phyloP scores from a whole-genome alignment of 345 rosid species.

The Eucalyptus pauciflora region DNA sequence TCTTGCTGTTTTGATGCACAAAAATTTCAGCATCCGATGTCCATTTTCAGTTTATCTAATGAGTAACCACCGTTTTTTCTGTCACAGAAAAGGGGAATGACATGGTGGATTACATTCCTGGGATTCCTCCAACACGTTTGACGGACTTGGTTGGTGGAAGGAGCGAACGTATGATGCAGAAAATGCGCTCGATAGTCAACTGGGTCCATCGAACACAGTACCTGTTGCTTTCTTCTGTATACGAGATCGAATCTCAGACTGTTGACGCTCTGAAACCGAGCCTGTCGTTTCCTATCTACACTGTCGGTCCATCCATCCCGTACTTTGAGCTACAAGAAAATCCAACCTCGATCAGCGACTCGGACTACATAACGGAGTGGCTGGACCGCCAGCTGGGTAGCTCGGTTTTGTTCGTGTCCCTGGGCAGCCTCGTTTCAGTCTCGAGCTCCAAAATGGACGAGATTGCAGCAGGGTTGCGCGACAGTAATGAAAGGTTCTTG shows the following conservation, averaged over 20 bases:
- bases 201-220: not conserved
- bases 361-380: slow-evolving; percentile 2
- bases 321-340: not conserved
- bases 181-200: not conserved
- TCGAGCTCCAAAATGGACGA: slow-evolving; percentile 20
- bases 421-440: slow-evolving; percentile 28
- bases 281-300: slow-evolving; percentile 4
- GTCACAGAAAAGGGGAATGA: not conserved
- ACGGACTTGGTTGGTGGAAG: not conserved
- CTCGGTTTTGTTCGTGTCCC: slow-evolving; percentile 24
- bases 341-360: not conserved
- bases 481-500: slow-evolving; percentile 13
- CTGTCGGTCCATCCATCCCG: slow-evolving; percentile 34
- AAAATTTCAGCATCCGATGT: not conserved
- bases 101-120: not conserved
- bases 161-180: not conserved
- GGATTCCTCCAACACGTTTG: not conserved
- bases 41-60: not conserved
- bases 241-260: not conserved
- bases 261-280: not conserved
- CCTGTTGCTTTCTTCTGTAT: not conserved
- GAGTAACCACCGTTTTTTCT: not conserved
- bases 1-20: not conserved
- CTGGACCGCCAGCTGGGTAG: slow-evolving; percentile 13
- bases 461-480: slow-evolving; percentile 9